Evolutionary conservation across 1,284 basidiomycete species (phyloP).

Genomic region (Cutaneotrichosporon arboriforme): DNA sequence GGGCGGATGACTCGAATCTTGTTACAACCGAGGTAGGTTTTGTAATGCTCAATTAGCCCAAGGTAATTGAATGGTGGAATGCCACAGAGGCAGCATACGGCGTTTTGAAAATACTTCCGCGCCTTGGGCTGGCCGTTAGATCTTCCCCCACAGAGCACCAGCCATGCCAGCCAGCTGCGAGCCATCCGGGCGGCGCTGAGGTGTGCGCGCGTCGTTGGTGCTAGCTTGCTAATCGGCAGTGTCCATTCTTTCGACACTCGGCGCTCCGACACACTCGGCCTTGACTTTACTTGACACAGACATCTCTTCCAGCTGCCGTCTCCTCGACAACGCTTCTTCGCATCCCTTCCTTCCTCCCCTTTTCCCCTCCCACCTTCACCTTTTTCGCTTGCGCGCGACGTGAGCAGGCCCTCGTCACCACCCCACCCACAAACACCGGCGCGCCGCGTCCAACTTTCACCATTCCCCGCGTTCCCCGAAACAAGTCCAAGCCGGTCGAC

Average conservation of each 20-base stretch:
- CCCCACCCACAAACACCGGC: neutral
- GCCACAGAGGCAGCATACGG: neutral
- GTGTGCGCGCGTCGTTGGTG: neutral
- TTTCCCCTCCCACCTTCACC: too few species aligned
- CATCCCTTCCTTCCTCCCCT: too few species aligned
- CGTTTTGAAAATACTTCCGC: constrained; percentile 2
- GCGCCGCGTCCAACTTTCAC: neutral
- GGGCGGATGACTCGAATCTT: too few species aligned
- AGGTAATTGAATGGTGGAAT: neutral
- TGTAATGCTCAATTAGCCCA: too few species aligned
- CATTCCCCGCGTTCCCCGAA: neutral
- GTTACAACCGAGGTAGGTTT: too few species aligned
- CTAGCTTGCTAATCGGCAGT: neutral
- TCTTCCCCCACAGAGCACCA: neutral
- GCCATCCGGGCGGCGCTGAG: too few species aligned
- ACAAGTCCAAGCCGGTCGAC: constrained; percentile 5
- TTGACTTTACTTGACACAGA: too few species aligned
- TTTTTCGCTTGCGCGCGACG: too few species aligned
- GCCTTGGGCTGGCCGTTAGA: neutral
- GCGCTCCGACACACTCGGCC: too few species aligned
- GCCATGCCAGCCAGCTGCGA: neutral
- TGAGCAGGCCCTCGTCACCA: neutral
- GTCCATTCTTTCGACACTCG: neutral
- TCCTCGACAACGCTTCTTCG: too few species aligned
- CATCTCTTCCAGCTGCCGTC: too few species aligned